These are phyloP conservation scores for Begonia masoniana DNA, from an alignment of 306 rosid genomes.

Conservation along the genomic window DNA sequence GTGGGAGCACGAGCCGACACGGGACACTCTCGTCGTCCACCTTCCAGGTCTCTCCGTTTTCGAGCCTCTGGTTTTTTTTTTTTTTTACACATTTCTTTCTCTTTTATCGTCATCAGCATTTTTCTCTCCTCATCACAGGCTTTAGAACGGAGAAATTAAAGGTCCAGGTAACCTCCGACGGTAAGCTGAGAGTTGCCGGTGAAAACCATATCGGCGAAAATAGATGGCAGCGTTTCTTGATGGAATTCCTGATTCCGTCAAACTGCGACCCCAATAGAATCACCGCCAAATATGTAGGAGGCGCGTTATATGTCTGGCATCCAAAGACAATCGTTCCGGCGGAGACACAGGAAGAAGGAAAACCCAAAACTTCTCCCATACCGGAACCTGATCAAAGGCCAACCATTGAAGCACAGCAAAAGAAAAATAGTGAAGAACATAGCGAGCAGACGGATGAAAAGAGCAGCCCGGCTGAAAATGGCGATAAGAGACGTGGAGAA, in stretches of 20 bases:
- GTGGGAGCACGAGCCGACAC: slow-evolving; percentile 25
- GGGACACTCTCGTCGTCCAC: slow-evolving; percentile 23
- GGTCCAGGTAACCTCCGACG: slow-evolving; percentile 36
- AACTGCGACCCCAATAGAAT: slow-evolving; percentile 23
- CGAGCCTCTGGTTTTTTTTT: not conserved
- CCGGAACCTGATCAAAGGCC: slow-evolving; percentile 2
- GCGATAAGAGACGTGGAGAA: not conserved
- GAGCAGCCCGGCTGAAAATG: not conserved
- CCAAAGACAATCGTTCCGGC: slow-evolving; percentile 20
- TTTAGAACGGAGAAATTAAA: slow-evolving; percentile 35
- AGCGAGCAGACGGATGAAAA: not conserved
- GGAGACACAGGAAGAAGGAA: not conserved
- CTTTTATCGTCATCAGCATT: no score
- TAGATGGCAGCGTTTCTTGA: slow-evolving; percentile 37
- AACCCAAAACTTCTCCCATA: slow-evolving; percentile 1
- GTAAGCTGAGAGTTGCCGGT: slow-evolving; percentile 28
- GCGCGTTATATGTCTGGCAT: slow-evolving; percentile 26
- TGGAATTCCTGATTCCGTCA: slow-evolving; percentile 32
- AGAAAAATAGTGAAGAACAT: not conserved
- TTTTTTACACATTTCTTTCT: no score
- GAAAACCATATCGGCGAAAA: slow-evolving; percentile 16
- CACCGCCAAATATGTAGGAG: slow-evolving; percentile 41
- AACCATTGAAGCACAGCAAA: not conserved
- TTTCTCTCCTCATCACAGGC: slow-evolving; percentile 19
- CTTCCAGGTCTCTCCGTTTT: slow-evolving; percentile 32